phyloP scores from a whole-genome alignment of 176 grass and related monocot species.

The Juncus effusus region DNA sequence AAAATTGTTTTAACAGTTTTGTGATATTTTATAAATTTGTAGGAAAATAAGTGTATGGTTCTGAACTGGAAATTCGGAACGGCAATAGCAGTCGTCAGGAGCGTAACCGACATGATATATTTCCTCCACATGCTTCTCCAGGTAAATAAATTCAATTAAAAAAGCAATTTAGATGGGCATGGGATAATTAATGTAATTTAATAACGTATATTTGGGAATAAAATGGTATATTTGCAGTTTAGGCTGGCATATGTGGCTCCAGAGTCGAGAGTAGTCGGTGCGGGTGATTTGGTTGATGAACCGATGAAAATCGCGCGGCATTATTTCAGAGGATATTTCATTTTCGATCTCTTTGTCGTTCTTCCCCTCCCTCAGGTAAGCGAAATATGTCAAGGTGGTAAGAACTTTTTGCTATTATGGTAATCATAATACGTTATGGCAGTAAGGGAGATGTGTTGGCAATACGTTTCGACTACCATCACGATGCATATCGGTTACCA shows the following conservation, averaged over 20 bases:
- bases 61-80: conserved; percentile 69
- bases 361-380: conserved; percentile 88
- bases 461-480: too few relatives aligned
- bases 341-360: conserved; percentile 80
- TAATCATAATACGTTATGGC: too few relatives aligned
- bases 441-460: too few relatives aligned
- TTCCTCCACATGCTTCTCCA: conserved; percentile 95
- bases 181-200: too few relatives aligned
- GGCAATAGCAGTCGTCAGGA: conserved; percentile 69
- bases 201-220: not conserved
- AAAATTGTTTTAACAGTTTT: conserved; percentile 12
- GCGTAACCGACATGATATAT: conserved; percentile 92
- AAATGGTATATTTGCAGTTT: conserved; percentile 48
- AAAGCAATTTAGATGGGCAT: too few relatives aligned
- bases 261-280: conserved; percentile 82
- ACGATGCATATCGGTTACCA: too few relatives aligned
- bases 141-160: conserved; percentile 34
- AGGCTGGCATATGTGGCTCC: conserved; percentile 92
- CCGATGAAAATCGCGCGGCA: conserved; percentile 76
- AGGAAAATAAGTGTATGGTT: conserved; percentile 81
- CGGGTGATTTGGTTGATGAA: conserved; percentile 84
- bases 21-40: conserved; percentile 8
- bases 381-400: not conserved
- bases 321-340: conserved; percentile 82
- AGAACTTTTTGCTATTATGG: too few relatives aligned